Percentiles rank a stretch among this genome's conserved stretches.
These are phyloP conservation scores for Paracorniculantispora psalliotae DNA, from an alignment of 2,329 filamentous ascomycete species.

Conservation along the genomic window DNA sequence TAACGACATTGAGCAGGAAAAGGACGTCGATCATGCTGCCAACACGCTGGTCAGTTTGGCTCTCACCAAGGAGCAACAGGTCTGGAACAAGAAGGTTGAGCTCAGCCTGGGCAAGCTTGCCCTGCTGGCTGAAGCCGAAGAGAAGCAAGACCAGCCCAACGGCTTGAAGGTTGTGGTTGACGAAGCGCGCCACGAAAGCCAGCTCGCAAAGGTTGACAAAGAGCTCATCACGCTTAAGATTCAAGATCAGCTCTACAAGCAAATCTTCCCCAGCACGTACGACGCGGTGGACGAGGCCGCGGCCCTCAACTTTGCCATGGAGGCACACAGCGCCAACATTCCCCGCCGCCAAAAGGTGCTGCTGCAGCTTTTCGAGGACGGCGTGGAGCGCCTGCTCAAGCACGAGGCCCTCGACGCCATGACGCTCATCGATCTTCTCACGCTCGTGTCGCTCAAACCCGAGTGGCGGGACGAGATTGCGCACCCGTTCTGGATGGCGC, in stretches of 20 bases:
- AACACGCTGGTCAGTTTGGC: slow-evolving; percentile 67
- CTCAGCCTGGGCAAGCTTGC: slow-evolving; percentile 83
- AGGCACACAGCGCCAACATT: slow-evolving; percentile 54
- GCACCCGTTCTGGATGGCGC: slow-evolving; percentile 70
- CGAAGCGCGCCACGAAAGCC: slow-evolving; percentile 35
- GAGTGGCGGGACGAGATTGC: slow-evolving; percentile 48
- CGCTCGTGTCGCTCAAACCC: slow-evolving; percentile 56
- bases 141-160: slow-evolving; percentile 25
- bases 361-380: slow-evolving; percentile 65
- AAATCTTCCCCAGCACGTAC: slow-evolving; percentile 62
- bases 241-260: slow-evolving; percentile 73
- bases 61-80: slow-evolving; percentile 64
- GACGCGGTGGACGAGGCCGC: slow-evolving; percentile 75
- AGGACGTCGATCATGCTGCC: slow-evolving; percentile 69
- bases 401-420: slow-evolving; percentile 66
- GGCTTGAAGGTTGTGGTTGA: slow-evolving; percentile 35
- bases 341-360: slow-evolving; percentile 60
- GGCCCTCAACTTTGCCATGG: slow-evolving; percentile 70
- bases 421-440: slow-evolving; percentile 69
- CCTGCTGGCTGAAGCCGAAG: slow-evolving; percentile 57
- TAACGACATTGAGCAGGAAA: slow-evolving; percentile 76
- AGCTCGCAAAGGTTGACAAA: slow-evolving; percentile 52
- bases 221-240: slow-evolving; percentile 66
- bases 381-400: slow-evolving; percentile 63
- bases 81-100: slow-evolving; percentile 93